phyloP scores from a whole-genome alignment of 805 yeast species.

The Ogataea saltuana region DNA sequence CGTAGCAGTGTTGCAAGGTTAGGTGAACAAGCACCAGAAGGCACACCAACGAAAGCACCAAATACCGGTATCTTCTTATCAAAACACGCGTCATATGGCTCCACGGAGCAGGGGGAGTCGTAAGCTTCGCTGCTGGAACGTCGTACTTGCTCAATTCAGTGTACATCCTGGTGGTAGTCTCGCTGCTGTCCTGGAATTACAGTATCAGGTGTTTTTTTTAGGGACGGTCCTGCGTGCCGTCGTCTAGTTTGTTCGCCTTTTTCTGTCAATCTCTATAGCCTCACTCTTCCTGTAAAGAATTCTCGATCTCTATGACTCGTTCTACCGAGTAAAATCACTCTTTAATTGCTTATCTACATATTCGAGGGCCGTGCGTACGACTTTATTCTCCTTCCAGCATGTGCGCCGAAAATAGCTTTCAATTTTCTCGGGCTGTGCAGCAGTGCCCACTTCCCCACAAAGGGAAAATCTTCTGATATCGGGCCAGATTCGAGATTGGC shows the following conservation, averaged over 20 bases:
- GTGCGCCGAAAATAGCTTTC: neutral
- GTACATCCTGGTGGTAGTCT: too few species aligned
- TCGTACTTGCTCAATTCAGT: neutral
- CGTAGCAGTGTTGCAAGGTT: too few species aligned
- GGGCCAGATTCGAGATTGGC: too few species aligned
- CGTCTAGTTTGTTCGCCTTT: neutral
- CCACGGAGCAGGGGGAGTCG: neutral
- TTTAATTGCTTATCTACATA: too few species aligned
- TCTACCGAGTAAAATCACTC: too few species aligned
- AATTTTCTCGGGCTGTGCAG: neutral
- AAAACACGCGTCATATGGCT: neutral
- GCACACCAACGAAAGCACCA: constrained; percentile 7
- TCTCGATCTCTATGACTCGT: too few species aligned
- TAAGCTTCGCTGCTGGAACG: neutral
- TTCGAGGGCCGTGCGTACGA: neutral
- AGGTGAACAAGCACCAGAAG: constrained; percentile 11
- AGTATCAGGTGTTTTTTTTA: too few species aligned
- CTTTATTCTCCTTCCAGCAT: neutral
- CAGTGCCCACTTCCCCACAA: neutral
- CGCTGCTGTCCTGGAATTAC: too few species aligned
- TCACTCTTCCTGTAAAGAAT: neutral
- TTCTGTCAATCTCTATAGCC: neutral
- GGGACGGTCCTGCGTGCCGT: neutral
- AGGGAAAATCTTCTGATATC: neutral
- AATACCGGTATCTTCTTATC: neutral